Conservation (phyloP, 1,139 yeast species). For the Taphrina deformans region DNA sequence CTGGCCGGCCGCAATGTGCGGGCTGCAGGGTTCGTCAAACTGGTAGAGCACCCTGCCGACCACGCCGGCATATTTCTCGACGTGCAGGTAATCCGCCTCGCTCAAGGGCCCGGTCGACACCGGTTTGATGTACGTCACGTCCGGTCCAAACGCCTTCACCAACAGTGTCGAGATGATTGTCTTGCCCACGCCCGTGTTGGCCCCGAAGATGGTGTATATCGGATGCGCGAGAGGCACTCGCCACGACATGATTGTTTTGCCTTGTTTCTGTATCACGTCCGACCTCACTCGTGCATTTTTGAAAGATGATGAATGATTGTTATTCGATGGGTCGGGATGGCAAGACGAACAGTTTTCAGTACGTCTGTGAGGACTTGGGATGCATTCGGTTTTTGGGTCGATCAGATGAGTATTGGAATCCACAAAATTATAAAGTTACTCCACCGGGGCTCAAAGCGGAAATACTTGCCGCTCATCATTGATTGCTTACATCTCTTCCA, state of each 20-base stretch:
- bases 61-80: slow-evolving; percentile 32
- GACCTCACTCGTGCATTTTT: too few species aligned
- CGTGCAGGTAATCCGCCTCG: slow-evolving; percentile 41
- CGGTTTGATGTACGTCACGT: slow-evolving; percentile 42
- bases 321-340: too few species aligned
- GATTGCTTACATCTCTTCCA: too few species aligned
- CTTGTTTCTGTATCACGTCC: too few species aligned
- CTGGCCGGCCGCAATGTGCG: slow-evolving; percentile 41
- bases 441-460: neutral
- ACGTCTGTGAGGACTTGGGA: too few species aligned
- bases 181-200: slow-evolving; percentile 44
- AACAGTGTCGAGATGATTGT: slow-evolving; percentile 42
- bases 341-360: too few species aligned
- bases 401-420: neutral
- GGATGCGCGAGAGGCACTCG: slow-evolving; percentile 25
- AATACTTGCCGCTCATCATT: too few species aligned
- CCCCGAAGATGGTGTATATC: slow-evolving; percentile 49
- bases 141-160: slow-evolving; percentile 36
- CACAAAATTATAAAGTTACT: neutral
- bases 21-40: slow-evolving; percentile 42
- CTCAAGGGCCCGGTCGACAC: slow-evolving; percentile 42
- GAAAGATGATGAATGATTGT: too few species aligned
- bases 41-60: slow-evolving; percentile 39
- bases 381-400: too few species aligned
- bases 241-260: slow-evolving; percentile 10